A percentile compares a stretch with the other conserved stretches of the same genome.
These are phyloP conservation scores for Fraxinus nigra DNA, from an alignment of 305 asterid genomes.

Conservation along the genomic window DNA sequence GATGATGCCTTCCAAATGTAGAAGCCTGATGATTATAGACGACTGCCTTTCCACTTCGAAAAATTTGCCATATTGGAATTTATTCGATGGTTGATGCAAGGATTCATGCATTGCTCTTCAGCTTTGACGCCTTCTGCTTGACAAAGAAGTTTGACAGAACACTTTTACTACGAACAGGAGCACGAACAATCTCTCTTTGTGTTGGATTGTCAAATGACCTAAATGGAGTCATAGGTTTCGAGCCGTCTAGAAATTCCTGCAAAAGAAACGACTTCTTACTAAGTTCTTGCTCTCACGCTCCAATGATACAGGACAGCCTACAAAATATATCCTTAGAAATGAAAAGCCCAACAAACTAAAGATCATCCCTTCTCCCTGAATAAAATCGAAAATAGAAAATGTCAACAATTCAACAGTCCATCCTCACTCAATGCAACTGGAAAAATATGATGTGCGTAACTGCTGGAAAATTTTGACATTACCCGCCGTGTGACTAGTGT, in stretches of 20 bases:
- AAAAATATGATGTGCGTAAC: background rate
- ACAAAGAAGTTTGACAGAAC: conserved; percentile 43
- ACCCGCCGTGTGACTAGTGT: conserved; percentile 39
- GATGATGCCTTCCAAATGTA: background rate
- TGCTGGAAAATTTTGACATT: conserved; percentile 20
- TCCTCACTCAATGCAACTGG: background rate
- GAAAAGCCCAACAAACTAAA: background rate
- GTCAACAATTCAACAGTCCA: background rate
- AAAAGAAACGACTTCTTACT: conserved; percentile 2
- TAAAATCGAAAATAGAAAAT: background rate
- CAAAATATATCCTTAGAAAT: background rate
- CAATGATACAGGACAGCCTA: background rate
- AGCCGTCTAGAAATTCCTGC: conserved; percentile 36
- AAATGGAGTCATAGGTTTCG: conserved; percentile 39
- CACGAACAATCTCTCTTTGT: conserved; percentile 27
- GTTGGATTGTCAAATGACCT: conserved; percentile 37
- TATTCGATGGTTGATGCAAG: background rate
- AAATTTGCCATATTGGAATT: background rate
- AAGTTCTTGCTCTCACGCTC: background rate
- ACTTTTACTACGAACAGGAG: conserved; percentile 45
- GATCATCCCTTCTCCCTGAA: background rate
- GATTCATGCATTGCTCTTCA: conserved; percentile 32
- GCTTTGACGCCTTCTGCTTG: conserved; percentile 40
- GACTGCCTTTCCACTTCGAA: conserved; percentile 11
- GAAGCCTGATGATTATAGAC: conserved; percentile 7